These are phyloP conservation scores for Vaccinium myrtillus DNA, from an alignment of 148 eudicot genomes.

Conservation along the genomic window DNA sequence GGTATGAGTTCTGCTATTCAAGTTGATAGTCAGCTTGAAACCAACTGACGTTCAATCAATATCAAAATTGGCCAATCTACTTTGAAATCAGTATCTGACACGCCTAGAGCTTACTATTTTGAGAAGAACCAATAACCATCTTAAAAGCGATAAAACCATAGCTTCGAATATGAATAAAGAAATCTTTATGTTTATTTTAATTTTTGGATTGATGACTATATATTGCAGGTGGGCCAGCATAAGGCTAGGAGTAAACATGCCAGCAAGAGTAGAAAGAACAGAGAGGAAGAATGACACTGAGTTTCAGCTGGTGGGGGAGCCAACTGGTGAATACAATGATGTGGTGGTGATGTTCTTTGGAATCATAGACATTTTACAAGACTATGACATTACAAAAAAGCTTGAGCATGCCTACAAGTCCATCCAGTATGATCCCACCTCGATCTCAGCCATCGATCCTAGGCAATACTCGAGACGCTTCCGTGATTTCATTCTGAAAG, in stretches of 20 bases:
- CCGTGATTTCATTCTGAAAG: slow-evolving; percentile 67
- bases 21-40: background rate
- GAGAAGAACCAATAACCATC: too few species aligned
- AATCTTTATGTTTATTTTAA: too few species aligned
- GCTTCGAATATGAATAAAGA: background rate
- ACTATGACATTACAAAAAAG: slow-evolving; percentile 90
- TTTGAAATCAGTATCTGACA: too few species aligned
- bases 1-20: background rate
- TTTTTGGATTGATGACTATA: background rate
- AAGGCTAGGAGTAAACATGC: slow-evolving; percentile 81
- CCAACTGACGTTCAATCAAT: background rate
- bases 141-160: background rate
- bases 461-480: slow-evolving; percentile 72
- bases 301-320: slow-evolving; percentile 57
- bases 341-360: slow-evolving; percentile 93
- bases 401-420: slow-evolving; percentile 91
- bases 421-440: slow-evolving; percentile 73
- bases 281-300: slow-evolving; percentile 50
- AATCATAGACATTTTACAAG: slow-evolving; percentile 75
- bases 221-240: slow-evolving; percentile 65
- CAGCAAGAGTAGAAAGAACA: slow-evolving; percentile 75
- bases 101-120: too few species aligned
- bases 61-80: background rate
- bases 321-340: slow-evolving; percentile 81
- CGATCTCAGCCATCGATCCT: slow-evolving; percentile 84